Evolutionary conservation across 1,284 basidiomycete species (phyloP), one percentile per base, ranked within the genome.

Genomic region (Cryptococcus sp.): DNA sequence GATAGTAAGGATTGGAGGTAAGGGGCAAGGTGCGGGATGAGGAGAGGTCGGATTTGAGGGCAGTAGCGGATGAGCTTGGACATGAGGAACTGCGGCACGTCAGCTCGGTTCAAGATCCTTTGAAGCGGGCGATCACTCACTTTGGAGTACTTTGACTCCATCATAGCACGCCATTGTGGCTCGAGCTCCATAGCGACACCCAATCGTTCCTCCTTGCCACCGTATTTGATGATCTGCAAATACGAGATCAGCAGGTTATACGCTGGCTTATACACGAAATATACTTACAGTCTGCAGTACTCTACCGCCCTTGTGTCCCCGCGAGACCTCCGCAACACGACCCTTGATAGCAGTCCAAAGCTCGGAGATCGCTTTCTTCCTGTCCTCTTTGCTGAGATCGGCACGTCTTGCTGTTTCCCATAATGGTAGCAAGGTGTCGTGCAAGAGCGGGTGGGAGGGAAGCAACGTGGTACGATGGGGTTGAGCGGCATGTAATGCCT

Each of bases 291-390:
- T 92, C 77, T 93, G 91, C 23, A 93, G 84, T 53, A 93, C 89
- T 60, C 91, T 82, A 65, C 89, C 91, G 8, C 90, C 91, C 76
- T 93, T 91, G 73, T 94, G 91, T 75, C 93, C 93, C 71, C 91
- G 84, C 7, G 89, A 88, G 50, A 93, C 87, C 49, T 92, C 91
- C 61, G 86, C 87, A 15, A 93, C 86, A 60, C 87, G 85, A 8
- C 90, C 90, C 23, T 88, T 84, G 25, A 91, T 85, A 47, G 87
- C 82, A 35, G 81, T 78, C 85, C 90, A 90, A 16, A 94, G 82
- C 47, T 85, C 84, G 46, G 82, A 78, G 58, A 93, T 82, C 51
- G 90, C 85, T 65, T 86, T 85, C 66, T 86, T 84, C 31, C 91
- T 85, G 70, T 93, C 88, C n/a, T 83, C 77, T 50, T 86, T 81